Evolutionary conservation across 2,329 filamentous ascomycete genomes (phyloP).

Genomic region (Penicillium italicum): DNA sequence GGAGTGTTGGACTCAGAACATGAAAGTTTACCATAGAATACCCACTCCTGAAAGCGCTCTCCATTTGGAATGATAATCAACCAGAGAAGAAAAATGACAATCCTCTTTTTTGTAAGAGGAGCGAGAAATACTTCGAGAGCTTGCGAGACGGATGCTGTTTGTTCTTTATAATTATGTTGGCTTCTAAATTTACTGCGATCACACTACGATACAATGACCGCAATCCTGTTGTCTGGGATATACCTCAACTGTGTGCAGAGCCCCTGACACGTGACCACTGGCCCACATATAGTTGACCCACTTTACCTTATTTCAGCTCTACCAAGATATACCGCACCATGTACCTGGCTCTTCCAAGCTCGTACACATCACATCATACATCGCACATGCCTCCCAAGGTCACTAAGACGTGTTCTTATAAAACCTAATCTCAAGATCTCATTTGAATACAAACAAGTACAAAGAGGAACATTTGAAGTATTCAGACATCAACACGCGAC

Average conservation of each 20-base stretch:
- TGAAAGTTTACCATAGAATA: background rate
- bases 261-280: background rate
- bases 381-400: background rate
- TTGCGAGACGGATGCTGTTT: too few species aligned
- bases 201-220: too few species aligned
- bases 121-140: too few species aligned
- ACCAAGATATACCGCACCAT: too few species aligned
- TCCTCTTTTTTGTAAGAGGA: background rate
- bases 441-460: too few species aligned
- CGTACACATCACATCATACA: background rate
- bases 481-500: background rate
- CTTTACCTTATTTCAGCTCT: background rate
- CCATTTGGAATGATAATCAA: background rate
- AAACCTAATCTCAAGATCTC: background rate
- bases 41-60: background rate
- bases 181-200: too few species aligned
- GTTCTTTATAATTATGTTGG: too few species aligned
- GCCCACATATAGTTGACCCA: background rate
- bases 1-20: background rate
- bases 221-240: background rate
- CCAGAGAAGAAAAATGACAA: background rate
- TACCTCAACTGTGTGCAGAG: background rate
- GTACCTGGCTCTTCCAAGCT: background rate
- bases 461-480: background rate
- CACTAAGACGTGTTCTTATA: background rate